Base-by-base conservation (phyloP, 2,329 filamentous ascomycete species). In the Paramyrothecium sp. region DNA sequence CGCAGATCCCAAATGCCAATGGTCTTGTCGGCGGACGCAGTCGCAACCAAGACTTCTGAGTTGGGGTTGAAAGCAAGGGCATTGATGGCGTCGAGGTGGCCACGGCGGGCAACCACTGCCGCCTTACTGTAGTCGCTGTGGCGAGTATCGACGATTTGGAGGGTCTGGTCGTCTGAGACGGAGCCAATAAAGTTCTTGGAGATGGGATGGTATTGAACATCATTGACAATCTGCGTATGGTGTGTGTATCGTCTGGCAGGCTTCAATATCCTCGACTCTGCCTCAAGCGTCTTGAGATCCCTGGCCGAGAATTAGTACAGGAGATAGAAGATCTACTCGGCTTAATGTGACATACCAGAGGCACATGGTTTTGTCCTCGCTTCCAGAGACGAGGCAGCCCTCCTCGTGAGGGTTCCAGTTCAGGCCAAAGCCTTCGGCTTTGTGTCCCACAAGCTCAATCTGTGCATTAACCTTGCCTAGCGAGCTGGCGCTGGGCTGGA, bases 1-100 rank as follows among this genome's bases (percentile, higher is more conserved):
- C 95, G 89, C 59, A 99, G 77, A 76, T 99, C 95, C 92, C 95
- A 99, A 56, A 99, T 83, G 12, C 90, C 94, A 60, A 99, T 91
- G 0, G 92, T 95, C 78, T 97, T 96, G 73, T 99, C 95, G 1
- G 91, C 92, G 26, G 94, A 98, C 2, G 92, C 95, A 0, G 95
- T 98, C 11, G 93, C 95, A 44, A 99, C 82, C 41, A 97, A 83
- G 38, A 90, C 91, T 70, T 99, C 94, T n/a, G 89, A 90, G 33
- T 88, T 89, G 0, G 93, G 93, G 69, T 97, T 97, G 78, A 97
- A 99, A 0, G 95, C 89, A 23, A 99, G 80, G n/a, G 92, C 90
- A 71, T 99, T 99, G 74, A 99, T 93, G 19, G 94, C 94, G 73
- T 98, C 95, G 10, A 84, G 84, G 70, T 99, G 96, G 11, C 93